phyloP scores from a whole-genome alignment of 495 filamentous ascomycete genomes.

The Diplogelasinospora grovesii region DNA sequence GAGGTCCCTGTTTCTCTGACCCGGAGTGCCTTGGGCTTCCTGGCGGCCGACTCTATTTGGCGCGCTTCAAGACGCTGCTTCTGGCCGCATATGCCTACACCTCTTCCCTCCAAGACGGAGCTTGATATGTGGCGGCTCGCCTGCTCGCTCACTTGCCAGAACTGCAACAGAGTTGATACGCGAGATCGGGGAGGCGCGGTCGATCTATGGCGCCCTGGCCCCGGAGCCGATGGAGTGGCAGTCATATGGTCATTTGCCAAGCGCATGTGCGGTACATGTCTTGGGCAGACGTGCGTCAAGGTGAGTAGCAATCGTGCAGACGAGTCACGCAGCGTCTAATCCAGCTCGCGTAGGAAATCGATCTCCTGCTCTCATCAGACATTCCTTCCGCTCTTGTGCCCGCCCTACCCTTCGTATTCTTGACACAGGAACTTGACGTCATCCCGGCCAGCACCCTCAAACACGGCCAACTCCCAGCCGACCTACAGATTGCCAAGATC shows the following conservation, averaged over 20 bases:
- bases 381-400: slow-evolving; percentile 50
- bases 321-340: slow-evolving; percentile 12
- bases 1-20: slow-evolving; percentile 17
- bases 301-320: slow-evolving; percentile 34
- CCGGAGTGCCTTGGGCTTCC: slow-evolving; percentile 13
- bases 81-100: slow-evolving; percentile 49
- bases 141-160: slow-evolving; percentile 47
- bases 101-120: slow-evolving; percentile 48
- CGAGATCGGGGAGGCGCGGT: slow-evolving; percentile 10
- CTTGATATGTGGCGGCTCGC: slow-evolving; percentile 58
- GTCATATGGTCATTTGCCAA: slow-evolving; percentile 61
- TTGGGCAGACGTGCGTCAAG: slow-evolving; percentile 50
- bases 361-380: slow-evolving; percentile 52
- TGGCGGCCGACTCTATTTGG: slow-evolving; percentile 54
- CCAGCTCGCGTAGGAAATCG: slow-evolving; percentile 53
- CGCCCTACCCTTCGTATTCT: slow-evolving; percentile 58
- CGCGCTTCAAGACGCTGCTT: slow-evolving; percentile 49
- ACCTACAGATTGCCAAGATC: slow-evolving; percentile 50
- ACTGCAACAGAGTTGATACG: slow-evolving; percentile 35
- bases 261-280: slow-evolving; percentile 55
- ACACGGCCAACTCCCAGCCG: slow-evolving; percentile 35
- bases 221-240: slow-evolving; percentile 44
- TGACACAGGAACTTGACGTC: slow-evolving; percentile 51
- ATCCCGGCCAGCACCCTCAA: slow-evolving; percentile 48
- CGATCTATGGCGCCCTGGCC: slow-evolving; percentile 44